Evolutionary conservation across 164 flowering plant genomes (phyloP).

Genomic region (Kingdonia uniflora): DNA sequence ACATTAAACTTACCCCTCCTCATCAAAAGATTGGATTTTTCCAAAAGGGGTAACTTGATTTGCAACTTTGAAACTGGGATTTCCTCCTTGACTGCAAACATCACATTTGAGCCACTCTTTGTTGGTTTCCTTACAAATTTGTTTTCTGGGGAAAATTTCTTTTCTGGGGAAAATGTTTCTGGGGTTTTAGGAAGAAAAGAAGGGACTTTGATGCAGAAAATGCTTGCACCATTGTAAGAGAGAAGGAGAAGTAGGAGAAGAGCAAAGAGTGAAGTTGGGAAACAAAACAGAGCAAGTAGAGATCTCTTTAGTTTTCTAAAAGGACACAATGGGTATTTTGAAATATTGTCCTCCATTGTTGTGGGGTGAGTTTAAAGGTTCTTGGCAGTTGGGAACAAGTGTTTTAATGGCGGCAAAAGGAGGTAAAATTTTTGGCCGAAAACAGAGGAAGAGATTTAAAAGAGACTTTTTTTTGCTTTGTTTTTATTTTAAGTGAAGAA

Average conservation of each 20-base stretch:
- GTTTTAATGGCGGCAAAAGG: no score
- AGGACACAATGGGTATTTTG: no score
- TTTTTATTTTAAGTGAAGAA: no score
- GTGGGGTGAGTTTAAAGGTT: no score
- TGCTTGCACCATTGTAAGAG: constrained; percentile 24
- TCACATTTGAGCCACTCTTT: constrained; percentile 3
- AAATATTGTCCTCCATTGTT: no score
- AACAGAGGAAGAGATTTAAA: no score
- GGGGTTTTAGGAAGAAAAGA: constrained; percentile 12
- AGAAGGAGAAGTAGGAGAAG: constrained; percentile 25
- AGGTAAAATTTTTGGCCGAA: no score
- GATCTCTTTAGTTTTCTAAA: constrained; percentile 15
- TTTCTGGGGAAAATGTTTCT: constrained; percentile 2
- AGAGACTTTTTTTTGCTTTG: no score
- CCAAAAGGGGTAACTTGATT: constrained; percentile 22
- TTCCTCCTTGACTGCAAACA: constrained; percentile 37
- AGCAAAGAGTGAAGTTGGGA: constrained; percentile 23
- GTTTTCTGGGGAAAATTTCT: constrained; percentile 19
- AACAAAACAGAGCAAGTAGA: constrained; percentile 12
- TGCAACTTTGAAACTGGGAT: constrained; percentile 19
- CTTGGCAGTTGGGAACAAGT: no score
- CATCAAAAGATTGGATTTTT: constrained; percentile 7
- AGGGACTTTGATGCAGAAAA: constrained; percentile 23
- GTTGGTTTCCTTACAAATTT: no score
- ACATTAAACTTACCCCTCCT: no score